Conservation (phyloP, 768 basidiomycete species). For the Auriscalpium orientale region DNA sequence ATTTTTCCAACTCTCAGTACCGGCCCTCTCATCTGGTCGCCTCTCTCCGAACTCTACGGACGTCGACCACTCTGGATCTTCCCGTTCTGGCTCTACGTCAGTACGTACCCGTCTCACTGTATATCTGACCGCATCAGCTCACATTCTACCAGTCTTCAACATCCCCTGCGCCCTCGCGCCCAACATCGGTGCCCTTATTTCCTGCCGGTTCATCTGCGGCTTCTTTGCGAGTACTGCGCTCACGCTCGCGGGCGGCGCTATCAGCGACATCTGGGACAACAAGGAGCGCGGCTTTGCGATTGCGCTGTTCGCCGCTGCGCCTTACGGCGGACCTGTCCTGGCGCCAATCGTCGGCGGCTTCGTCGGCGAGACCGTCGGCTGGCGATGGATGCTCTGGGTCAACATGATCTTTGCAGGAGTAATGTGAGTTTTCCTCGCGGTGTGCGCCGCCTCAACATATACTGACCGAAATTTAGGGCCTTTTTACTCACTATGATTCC, state of each 20-base stretch:
- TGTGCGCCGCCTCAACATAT: neutral
- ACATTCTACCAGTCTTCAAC: slow-evolving; percentile 23
- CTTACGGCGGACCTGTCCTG: slow-evolving; percentile 36
- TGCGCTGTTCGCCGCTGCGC: slow-evolving; percentile 33
- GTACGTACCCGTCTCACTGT: slow-evolving; percentile 9
- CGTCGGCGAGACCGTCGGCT: slow-evolving; percentile 31
- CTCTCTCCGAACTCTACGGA: slow-evolving; percentile 32
- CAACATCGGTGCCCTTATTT: slow-evolving; percentile 33
- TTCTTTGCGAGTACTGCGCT: slow-evolving; percentile 31
- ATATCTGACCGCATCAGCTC: neutral
- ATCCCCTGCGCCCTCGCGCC: slow-evolving; percentile 33
- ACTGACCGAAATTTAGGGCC: neutral
- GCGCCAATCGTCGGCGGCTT: slow-evolving; percentile 49
- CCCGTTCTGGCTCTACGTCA: slow-evolving; percentile 32
- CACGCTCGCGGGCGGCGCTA: slow-evolving; percentile 28
- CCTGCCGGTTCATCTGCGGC: slow-evolving; percentile 36
- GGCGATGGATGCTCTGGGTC: slow-evolving; percentile 27
- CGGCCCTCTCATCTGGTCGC: slow-evolving; percentile 21
- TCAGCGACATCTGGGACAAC: slow-evolving; percentile 31
- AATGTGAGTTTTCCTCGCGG: slow-evolving; percentile 8
- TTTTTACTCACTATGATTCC: slow-evolving; percentile 27
- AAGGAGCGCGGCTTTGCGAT: slow-evolving; percentile 34
- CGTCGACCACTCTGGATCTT: slow-evolving; percentile 30
- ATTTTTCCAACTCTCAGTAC: neutral
- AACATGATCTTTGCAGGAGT: slow-evolving; percentile 35